Percentiles rank a stretch among this genome's conserved stretches.
These are phyloP conservation scores for Suillus cothurnatus DNA, from an alignment of 768 basidiomycete genomes.

Conservation along the genomic window DNA sequence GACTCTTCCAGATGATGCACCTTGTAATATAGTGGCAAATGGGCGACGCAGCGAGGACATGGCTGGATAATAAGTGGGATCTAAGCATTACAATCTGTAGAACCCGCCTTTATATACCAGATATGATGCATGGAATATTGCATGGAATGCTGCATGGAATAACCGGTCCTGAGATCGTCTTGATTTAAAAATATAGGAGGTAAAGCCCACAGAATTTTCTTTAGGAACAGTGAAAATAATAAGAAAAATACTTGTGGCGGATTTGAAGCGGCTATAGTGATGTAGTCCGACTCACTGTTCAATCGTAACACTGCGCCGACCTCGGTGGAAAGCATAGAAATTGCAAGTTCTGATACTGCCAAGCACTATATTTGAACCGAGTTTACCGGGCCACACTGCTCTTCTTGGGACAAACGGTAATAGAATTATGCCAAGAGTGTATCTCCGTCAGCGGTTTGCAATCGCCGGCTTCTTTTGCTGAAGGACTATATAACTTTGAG, in stretches of 20 bases:
- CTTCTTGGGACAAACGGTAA: slow-evolving; percentile 5
- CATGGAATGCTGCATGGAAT: slow-evolving; percentile 4
- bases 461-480: not conserved
- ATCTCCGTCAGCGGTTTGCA: not conserved
- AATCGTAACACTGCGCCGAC: not conserved
- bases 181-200: slow-evolving; percentile 1
- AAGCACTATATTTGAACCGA: slow-evolving; percentile 14
- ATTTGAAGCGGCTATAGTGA: slow-evolving; percentile 24
- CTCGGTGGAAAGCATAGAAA: not conserved
- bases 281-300: not conserved
- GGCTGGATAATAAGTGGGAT: not conserved
- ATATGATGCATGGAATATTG: slow-evolving; percentile 1
- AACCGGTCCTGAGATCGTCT: slow-evolving; percentile 2
- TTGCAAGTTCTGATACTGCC: slow-evolving; percentile 12
- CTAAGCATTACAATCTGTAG: not conserved
- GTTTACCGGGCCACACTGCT: not conserved
- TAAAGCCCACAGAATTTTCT: not conserved
- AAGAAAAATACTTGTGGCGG: slow-evolving; percentile 15
- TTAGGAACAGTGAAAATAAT: slow-evolving; percentile 2
- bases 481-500: not conserved
- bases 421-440: slow-evolving; percentile 8
- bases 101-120: slow-evolving; percentile 21
- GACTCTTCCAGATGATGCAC: slow-evolving; percentile 12
- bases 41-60: slow-evolving; percentile 23
- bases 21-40: slow-evolving; percentile 10